A percentile compares a stretch with the other conserved stretches of the same genome.
phyloP scores from a whole-genome alignment of 768 basidiomycete genomes.

The Dacryopinax spathularia region DNA sequence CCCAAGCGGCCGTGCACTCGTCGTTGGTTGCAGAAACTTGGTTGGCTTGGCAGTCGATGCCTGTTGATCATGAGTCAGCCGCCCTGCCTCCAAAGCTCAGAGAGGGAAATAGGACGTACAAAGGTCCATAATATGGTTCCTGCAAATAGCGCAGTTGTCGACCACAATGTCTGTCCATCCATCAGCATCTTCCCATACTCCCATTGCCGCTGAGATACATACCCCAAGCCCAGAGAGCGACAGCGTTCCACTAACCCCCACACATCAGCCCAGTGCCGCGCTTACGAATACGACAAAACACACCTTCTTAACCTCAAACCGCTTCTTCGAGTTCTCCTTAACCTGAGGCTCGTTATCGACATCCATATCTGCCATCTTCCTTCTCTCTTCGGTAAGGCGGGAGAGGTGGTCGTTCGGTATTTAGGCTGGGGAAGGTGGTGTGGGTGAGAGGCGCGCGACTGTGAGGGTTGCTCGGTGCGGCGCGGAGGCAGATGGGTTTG shows the following conservation, averaged over 20 bases:
- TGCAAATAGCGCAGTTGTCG: constrained; percentile 98
- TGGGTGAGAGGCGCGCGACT: no score
- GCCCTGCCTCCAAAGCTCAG: background rate
- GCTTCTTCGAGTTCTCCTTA: constrained; percentile 42
- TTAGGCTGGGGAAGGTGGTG: no score
- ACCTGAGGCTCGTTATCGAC: constrained; percentile 48
- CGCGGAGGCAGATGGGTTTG: background rate
- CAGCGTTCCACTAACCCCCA: constrained; percentile 85
- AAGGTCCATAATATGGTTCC: constrained; percentile 99
- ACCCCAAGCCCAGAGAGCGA: constrained; percentile 99
- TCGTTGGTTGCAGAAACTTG: constrained; percentile 94
- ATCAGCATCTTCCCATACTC: background rate
- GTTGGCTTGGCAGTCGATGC: constrained; percentile 99
- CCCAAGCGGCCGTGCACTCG: constrained; percentile 97
- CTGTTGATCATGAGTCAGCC: constrained; percentile 28
- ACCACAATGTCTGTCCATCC: constrained; percentile 76
- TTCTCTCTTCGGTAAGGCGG: background rate
- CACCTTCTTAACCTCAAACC: constrained; percentile 99
- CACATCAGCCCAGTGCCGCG: background rate
- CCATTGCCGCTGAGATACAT: constrained; percentile 14
- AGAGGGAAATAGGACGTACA: constrained; percentile 43
- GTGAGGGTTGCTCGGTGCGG: background rate
- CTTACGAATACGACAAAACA: constrained; percentile 6
- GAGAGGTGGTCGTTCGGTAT: background rate
- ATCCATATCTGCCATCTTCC: constrained; percentile 49